Percentiles rank a stretch among this genome's conserved stretches.
Evolutionary conservation across 164 flowering plant genomes (phyloP).

Genomic region (Magnolia kwangsiensis): DNA sequence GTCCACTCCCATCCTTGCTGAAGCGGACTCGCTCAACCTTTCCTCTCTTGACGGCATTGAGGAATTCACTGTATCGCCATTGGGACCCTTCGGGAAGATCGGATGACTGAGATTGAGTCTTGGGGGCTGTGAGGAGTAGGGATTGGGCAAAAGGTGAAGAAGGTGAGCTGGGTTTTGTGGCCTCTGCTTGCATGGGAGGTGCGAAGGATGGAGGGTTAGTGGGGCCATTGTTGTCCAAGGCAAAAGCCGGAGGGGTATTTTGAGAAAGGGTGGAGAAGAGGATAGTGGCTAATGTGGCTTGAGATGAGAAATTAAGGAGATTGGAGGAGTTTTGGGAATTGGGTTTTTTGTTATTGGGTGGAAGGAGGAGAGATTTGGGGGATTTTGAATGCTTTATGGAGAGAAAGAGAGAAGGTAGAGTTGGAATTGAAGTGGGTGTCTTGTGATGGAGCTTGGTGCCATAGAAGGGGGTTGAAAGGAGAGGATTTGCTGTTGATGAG

Average conservation of each 20-base stretch:
- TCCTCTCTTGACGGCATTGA: conserved; percentile 91
- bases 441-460: conserved; percentile 25
- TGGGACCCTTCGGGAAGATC: conserved; percentile 89
- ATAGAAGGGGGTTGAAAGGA: conserved; percentile 53
- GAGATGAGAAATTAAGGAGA: conserved; percentile 22
- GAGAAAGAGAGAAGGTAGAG: conserved; percentile 59
- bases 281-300: conserved; percentile 66
- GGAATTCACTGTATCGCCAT: conserved; percentile 96
- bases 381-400: conserved; percentile 40
- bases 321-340: conserved; percentile 22
- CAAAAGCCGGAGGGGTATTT: conserved; percentile 49
- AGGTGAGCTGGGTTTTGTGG: conserved; percentile 29
- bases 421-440: conserved; percentile 14
- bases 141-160: conserved; percentile 58
- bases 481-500: conserved; percentile 29
- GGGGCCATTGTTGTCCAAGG: conserved; percentile 25
- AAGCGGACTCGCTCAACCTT: conserved; percentile 93
- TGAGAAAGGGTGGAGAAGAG: conserved; percentile 46
- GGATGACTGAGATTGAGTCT: conserved; percentile 48
- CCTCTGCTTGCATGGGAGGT: conserved; percentile 57
- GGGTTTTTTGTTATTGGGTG: conserved; percentile 21
- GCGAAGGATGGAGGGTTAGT: conserved; percentile 24
- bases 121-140: conserved; percentile 61
- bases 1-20: conserved; percentile 77
- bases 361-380: conserved; percentile 6